Percentiles rank a stretch among this genome's conserved stretches.
These are phyloP conservation scores for Penicillium sp. DNA, from an alignment of 2,329 filamentous ascomycete species.

Conservation along the genomic window DNA sequence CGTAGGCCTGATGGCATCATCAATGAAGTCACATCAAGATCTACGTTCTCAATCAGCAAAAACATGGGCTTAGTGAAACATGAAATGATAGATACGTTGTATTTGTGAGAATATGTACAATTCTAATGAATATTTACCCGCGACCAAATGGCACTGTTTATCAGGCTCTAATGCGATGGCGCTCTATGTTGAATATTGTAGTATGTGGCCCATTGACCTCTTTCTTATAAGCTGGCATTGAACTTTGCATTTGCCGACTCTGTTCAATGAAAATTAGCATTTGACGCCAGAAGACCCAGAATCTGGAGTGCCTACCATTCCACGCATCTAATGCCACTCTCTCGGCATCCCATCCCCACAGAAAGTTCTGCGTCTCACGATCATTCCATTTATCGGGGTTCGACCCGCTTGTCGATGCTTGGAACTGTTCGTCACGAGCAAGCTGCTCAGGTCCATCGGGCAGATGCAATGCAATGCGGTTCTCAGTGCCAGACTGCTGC, in stretches of 20 bases:
- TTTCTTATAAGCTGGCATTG: conserved; percentile 23
- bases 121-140: conserved; percentile 8
- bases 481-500: conserved; percentile 41
- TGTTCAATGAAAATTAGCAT: conserved; percentile 7
- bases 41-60: too few species aligned
- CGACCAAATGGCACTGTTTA: neutral
- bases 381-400: conserved; percentile 69
- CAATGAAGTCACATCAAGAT: too few species aligned
- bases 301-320: conserved; percentile 27
- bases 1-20: too few species aligned
- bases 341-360: conserved; percentile 46
- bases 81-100: neutral
- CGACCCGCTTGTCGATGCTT: conserved; percentile 27
- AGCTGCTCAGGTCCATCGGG: conserved; percentile 46
- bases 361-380: conserved; percentile 62
- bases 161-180: neutral
- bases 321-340: conserved; percentile 36
- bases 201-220: neutral
- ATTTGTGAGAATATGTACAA: conserved; percentile 5
- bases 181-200: conserved; percentile 6
- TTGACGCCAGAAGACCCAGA: neutral
- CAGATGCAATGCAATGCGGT: conserved; percentile 42
- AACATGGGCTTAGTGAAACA: neutral
- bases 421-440: conserved; percentile 46
- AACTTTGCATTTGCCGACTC: conserved; percentile 11